Conservation (phyloP, 176 grass and related monocot genomes). For the Oryza rufipogon region DNA sequence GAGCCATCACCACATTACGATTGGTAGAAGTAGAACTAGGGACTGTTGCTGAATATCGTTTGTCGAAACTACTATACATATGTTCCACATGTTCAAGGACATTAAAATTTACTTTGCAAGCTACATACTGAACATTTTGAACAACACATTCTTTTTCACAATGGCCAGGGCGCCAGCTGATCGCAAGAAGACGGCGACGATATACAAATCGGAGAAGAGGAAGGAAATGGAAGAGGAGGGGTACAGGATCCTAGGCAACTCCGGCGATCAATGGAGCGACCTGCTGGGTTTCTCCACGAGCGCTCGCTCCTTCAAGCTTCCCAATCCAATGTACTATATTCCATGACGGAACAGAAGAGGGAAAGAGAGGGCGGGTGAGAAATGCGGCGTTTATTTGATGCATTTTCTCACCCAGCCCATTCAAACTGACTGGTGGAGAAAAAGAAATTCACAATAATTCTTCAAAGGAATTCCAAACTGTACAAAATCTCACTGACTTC, state of each 20-base stretch:
- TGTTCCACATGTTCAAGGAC: neutral
- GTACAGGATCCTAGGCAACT: slow-evolving; percentile 80
- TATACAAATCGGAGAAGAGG: slow-evolving; percentile 76
- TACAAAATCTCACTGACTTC: slow-evolving; percentile 26
- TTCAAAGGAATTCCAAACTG: slow-evolving; percentile 19
- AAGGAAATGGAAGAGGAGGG: slow-evolving; percentile 62
- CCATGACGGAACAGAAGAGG: slow-evolving; percentile 23
- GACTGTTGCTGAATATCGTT: neutral
- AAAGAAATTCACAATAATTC: slow-evolving; percentile 9
- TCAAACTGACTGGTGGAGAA: slow-evolving; percentile 13
- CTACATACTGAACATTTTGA: neutral
- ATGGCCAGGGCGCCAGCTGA: slow-evolving; percentile 59
- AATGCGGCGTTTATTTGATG: slow-evolving; percentile 40
- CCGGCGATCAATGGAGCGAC: slow-evolving; percentile 90
- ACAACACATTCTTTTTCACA: neutral
- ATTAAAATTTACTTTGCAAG: no score
- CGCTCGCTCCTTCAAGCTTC: slow-evolving; percentile 79
- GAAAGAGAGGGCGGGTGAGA: neutral
- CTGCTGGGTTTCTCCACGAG: slow-evolving; percentile 66
- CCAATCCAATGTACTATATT: slow-evolving; percentile 87
- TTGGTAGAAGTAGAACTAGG: neutral
- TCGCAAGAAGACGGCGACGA: slow-evolving; percentile 50
- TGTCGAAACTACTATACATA: neutral
- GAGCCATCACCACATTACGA: neutral
- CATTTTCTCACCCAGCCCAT: neutral